Evolutionary conservation across 2,329 filamentous ascomycete genomes (phyloP).

Genomic region (Botrytis galanthina): DNA sequence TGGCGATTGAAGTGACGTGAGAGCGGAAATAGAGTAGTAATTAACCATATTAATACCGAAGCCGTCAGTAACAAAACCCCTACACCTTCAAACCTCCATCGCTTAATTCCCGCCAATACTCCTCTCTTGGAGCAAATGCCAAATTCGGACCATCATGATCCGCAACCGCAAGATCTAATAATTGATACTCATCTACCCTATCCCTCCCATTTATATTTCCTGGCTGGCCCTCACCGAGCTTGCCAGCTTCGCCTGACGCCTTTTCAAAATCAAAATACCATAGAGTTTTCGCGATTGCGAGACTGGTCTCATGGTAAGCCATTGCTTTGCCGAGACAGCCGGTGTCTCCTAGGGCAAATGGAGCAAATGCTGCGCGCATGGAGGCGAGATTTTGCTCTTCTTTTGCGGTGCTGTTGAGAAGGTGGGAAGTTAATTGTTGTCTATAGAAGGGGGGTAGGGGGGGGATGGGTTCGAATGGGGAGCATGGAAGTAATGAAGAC

Average conservation of each 20-base stretch:
- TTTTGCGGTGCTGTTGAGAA: background rate
- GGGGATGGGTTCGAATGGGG: background rate
- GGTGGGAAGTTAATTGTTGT: background rate
- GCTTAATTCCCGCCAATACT: background rate
- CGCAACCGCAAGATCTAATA: background rate
- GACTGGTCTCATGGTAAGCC: background rate
- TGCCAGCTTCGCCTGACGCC: background rate
- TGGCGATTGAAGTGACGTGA: background rate
- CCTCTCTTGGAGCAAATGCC: background rate
- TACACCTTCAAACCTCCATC: background rate
- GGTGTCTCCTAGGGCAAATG: background rate
- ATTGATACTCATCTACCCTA: background rate
- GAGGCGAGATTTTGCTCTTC: background rate
- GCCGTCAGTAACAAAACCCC: background rate
- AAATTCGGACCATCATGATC: background rate
- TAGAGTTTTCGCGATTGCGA: background rate
- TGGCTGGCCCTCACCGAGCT: background rate
- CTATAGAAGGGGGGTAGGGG: background rate
- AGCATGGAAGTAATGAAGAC: background rate
- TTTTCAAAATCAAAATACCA: background rate
- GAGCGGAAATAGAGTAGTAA: background rate
- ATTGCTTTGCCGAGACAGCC: background rate
- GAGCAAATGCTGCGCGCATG: background rate
- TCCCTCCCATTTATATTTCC: background rate
- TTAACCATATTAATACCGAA: background rate